Conservation (phyloP, 345 rosid genomes). For the Rubroshorea leprosula region DNA sequence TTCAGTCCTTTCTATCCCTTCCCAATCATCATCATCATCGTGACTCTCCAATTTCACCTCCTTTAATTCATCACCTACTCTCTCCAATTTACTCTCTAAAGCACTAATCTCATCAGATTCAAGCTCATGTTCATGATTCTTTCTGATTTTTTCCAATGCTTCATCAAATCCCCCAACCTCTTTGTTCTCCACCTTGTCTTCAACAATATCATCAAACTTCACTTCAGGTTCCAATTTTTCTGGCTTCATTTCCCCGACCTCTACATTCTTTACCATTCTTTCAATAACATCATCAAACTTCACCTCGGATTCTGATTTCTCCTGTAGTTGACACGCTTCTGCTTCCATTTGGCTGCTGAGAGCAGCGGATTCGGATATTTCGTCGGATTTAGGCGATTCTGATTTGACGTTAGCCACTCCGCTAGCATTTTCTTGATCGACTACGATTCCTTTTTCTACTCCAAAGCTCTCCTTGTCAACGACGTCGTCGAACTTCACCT, state of each 20-base stretch:
- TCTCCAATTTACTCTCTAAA: conserved; percentile 17
- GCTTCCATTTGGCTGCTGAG: not conserved
- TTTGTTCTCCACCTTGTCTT: conserved; percentile 7
- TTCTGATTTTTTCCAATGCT: conserved; percentile 6
- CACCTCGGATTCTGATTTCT: not conserved
- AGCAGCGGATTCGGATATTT: not conserved
- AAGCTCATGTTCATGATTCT: conserved; percentile 3
- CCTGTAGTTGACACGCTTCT: not conserved
- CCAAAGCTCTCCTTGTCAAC: not conserved
- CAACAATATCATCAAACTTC: conserved; percentile 6
- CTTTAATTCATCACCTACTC: conserved; percentile 16
- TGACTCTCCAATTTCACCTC: conserved; percentile 13
- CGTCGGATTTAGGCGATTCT: not conserved
- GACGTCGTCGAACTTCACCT: not conserved
- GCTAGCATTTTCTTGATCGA: not conserved
- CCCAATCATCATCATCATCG: conserved; percentile 59
- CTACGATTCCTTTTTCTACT: conserved; percentile 2
- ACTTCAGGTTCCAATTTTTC: not conserved
- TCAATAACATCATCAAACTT: conserved; percentile 7
- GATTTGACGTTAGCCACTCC: not conserved
- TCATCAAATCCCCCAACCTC: conserved; percentile 18
- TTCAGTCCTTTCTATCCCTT: conserved; percentile 88
- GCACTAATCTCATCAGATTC: conserved; percentile 29
- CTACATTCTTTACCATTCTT: not conserved
- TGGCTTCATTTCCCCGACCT: not conserved